Percentiles rank a stretch among this genome's conserved stretches.
These are phyloP conservation scores for Akebia trifoliata DNA, from an alignment of 164 flowering plant species.

Conservation along the genomic window DNA sequence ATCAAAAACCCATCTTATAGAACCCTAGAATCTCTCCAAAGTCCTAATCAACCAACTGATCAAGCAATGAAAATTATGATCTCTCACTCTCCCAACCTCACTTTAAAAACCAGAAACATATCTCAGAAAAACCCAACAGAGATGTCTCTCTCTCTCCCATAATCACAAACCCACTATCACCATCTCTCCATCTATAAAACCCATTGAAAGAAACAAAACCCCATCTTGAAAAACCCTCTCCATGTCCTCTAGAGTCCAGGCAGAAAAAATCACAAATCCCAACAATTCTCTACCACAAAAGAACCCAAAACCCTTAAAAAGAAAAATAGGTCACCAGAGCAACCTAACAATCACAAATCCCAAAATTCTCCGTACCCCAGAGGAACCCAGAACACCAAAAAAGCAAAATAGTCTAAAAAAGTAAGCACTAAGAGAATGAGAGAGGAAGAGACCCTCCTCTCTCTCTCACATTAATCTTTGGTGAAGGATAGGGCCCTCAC, in stretches of 20 bases:
- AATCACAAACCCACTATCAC: not conserved
- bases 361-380: not conserved
- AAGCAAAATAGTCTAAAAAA: not conserved
- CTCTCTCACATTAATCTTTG: conserved; percentile 21
- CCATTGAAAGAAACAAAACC: conserved; percentile 3
- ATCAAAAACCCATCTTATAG: conserved; percentile 14
- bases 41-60: too few relatives aligned
- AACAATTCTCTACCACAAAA: too few relatives aligned
- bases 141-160: not conserved
- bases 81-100: too few relatives aligned
- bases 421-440: not conserved
- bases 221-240: conserved; percentile 5
- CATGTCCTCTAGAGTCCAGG: not conserved
- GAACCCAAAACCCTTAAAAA: not conserved
- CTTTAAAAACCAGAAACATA: not conserved
- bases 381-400: not conserved
- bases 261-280: conserved; percentile 3
- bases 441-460: not conserved
- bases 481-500: conserved; percentile 39
- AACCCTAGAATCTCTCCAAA: too few relatives aligned
- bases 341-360: conserved; percentile 1
- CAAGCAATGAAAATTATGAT: too few relatives aligned
- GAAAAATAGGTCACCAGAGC: not conserved
- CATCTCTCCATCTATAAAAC: not conserved
- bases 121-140: not conserved